Evolutionary conservation across 192 early-diverging fungal genomes (phyloP).

Genomic region (Podila epicladia): DNA sequence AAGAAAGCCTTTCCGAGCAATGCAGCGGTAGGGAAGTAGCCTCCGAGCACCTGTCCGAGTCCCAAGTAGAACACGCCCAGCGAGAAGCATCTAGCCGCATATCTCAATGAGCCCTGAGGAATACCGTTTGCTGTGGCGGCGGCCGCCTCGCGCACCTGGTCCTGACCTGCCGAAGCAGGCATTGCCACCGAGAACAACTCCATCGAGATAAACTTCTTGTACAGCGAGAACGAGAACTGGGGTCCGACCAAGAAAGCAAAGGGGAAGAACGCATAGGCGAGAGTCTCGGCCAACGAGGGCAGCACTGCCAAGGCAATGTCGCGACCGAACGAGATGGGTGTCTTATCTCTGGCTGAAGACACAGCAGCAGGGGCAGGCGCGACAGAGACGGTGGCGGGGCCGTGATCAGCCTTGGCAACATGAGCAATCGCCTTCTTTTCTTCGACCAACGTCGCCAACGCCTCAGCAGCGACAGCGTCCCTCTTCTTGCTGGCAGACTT

Average conservation of each 20-base stretch:
- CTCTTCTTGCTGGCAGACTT: conserved; percentile 18
- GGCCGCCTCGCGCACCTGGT: conserved; percentile 42
- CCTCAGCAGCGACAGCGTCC: not conserved
- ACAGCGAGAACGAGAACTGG: conserved; percentile 70
- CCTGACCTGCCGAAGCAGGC: conserved; percentile 25
- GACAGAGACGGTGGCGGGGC: not conserved
- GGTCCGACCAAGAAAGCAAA: conserved; percentile 69
- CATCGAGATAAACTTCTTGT: conserved; percentile 56
- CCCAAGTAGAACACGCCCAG: conserved; percentile 55
- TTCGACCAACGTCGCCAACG: not conserved
- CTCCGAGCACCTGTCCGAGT: conserved; percentile 55
- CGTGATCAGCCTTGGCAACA: not conserved
- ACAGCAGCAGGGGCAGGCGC: not conserved
- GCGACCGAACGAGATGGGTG: conserved; percentile 57
- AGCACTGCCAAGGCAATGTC: conserved; percentile 56
- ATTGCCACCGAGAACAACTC: conserved; percentile 51
- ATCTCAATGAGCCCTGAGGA: conserved; percentile 46
- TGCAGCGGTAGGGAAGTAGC: conserved; percentile 55
- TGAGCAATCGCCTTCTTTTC: conserved; percentile 6
- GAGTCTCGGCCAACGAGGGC: conserved; percentile 55
- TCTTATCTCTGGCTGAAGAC: conserved; percentile 20
- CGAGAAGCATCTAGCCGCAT: conserved; percentile 50
- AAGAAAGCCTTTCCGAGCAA: conserved; percentile 56
- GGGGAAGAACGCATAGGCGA: conserved; percentile 66
- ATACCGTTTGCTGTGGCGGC: conserved; percentile 35